Evolutionary conservation across 2,329 filamentous ascomycete genomes (phyloP), one percentile per base, ranked within the genome.

Genomic region (Rutstroemia sp.): DNA sequence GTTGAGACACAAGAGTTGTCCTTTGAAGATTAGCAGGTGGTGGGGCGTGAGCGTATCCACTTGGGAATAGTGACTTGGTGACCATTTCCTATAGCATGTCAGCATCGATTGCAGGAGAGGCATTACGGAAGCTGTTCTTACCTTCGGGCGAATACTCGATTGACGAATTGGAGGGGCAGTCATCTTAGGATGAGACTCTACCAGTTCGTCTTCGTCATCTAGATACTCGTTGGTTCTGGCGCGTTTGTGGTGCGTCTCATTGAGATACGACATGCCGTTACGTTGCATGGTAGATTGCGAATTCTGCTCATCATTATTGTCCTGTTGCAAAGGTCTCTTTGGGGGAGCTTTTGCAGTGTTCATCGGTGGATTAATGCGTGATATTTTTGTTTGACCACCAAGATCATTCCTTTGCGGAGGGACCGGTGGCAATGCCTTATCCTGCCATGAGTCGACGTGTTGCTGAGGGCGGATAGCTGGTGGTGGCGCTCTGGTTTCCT

Each of bases 151-250:
- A 67, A 83, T 79, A 49, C 79, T 85, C 2, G 90, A 95, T 59
- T 91, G 90, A 58, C 92, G 84, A 63, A 95, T 90, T 5, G 91
- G 90, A 52, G 90, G 89, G 14, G 87, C 88, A 75, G 92, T 94
- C 65, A 92, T 79, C 54, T 82, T 79, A 47, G 82, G 77, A 42
- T 81, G 79, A 56, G 82, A 77, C 66, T 77, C 77, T 48, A 82
- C 79, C 45, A 78, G 73, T 54, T 85, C 82, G 59, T 88, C 84
- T 61, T 89, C 84, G 59, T 83, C 79, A 41, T 75, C 71, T 55
- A 82, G 79, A 57, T 84, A 81, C 52, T 92, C 87, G 44, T 87
- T 84, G 52, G 86, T 94, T 68, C 86, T 87, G 63, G 90, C 82
- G 57, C 91, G 82, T 75, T 96, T 96, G 21, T 81, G 77, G 52